Percentiles rank a stretch among this genome's conserved stretches.
Evolutionary conservation across 2,329 filamentous ascomycete genomes (phyloP).

Genomic region (Anthostomella pinea): DNA sequence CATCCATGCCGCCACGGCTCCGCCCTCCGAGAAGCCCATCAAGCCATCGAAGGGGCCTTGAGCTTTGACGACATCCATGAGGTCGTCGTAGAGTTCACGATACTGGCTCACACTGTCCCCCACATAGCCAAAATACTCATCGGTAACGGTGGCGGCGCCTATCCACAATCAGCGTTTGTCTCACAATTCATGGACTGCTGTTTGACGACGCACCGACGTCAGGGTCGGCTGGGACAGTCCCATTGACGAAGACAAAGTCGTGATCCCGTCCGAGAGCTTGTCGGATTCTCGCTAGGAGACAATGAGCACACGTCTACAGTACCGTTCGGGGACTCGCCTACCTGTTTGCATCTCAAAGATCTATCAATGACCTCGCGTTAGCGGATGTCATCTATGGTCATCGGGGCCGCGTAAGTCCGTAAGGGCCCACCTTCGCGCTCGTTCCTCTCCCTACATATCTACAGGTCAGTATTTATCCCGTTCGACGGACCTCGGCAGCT

Average conservation of each 20-base stretch:
- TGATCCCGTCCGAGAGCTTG: conserved; percentile 24
- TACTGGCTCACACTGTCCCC: conserved; percentile 19
- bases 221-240: conserved; percentile 22
- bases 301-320: conserved; percentile 10
- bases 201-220: conserved; percentile 17
- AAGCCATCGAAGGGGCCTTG: conserved; percentile 30
- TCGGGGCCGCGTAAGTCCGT: background rate
- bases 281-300: conserved; percentile 22
- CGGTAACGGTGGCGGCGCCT: conserved; percentile 22
- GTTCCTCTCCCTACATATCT: conserved; percentile 21
- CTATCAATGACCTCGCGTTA: conserved; percentile 11
- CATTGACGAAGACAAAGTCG: conserved; percentile 26
- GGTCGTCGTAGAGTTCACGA: conserved; percentile 21
- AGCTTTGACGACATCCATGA: conserved; percentile 22
- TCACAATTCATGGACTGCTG: background rate
- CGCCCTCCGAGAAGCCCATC: conserved; percentile 33
- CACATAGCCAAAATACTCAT: conserved; percentile 25
- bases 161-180: conserved; percentile 7
- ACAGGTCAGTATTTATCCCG: conserved; percentile 22
- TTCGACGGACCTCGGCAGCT: conserved; percentile 11
- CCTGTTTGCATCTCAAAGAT: conserved; percentile 30
- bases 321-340: conserved; percentile 5
- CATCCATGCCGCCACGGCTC: conserved; percentile 31
- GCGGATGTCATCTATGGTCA: too few relatives aligned
- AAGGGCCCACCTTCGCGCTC: conserved; percentile 20